Conservation (phyloP, 192 early-diverging fungal genomes). For the Podila clonocystis region DNA sequence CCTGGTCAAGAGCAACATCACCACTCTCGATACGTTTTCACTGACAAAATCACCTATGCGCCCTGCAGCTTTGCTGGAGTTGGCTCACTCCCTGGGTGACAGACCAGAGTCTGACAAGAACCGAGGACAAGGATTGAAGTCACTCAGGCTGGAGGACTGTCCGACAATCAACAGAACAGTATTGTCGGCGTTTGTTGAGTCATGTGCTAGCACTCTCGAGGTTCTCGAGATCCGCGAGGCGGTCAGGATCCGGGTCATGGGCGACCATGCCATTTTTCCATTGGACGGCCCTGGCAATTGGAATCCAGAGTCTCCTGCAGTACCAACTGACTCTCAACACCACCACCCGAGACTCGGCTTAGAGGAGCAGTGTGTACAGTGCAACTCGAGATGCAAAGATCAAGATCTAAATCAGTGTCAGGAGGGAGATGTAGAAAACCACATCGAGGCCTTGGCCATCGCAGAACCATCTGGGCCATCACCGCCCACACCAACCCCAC, state of each 20-base stretch:
- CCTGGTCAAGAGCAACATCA: constrained; percentile 6
- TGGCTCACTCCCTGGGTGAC: constrained; percentile 15
- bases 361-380: not conserved
- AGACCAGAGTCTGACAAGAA: not conserved
- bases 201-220: constrained; percentile 15
- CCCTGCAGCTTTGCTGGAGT: constrained; percentile 6
- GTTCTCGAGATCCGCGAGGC: constrained; percentile 25
- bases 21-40: not conserved
- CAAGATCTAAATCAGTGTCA: not conserved
- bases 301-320: not conserved
- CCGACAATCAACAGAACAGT: constrained; percentile 13
- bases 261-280: constrained; percentile 23
- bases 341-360: not conserved
- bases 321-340: not conserved
- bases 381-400: not conserved
- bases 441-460: not conserved
- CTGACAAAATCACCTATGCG: constrained; percentile 19
- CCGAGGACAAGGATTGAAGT: not conserved
- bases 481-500: not conserved
- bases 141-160: constrained; percentile 17
- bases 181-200: constrained; percentile 9
- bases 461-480: not conserved
- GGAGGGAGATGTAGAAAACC: not conserved
- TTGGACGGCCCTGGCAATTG: constrained; percentile 21
- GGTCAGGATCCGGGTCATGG: not conserved